Evolutionary conservation across 257 asterid species (phyloP).

Genomic region (Solanum dulcamara): DNA sequence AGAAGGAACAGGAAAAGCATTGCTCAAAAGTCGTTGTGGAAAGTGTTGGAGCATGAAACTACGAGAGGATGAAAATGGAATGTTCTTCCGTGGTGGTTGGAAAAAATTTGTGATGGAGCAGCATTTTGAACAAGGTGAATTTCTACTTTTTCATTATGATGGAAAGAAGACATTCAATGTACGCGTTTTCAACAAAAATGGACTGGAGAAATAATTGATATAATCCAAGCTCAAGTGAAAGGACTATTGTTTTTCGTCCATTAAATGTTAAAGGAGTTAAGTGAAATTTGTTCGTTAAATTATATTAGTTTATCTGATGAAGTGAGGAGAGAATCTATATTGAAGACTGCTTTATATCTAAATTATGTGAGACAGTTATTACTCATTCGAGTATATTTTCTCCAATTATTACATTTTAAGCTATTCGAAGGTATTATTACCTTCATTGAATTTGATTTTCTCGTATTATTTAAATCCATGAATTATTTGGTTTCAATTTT

Average conservation of each 20-base stretch:
- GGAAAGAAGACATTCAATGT: neutral
- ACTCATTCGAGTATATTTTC: neutral
- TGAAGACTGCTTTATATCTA: neutral
- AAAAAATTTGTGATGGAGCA: neutral
- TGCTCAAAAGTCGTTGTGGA: neutral
- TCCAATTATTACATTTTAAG: neutral
- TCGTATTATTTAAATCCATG: neutral
- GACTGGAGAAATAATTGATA: neutral
- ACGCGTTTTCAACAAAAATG: neutral
- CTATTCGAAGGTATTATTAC: neutral
- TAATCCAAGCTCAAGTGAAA: neutral
- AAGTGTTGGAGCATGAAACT: neutral
- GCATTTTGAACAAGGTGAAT: neutral
- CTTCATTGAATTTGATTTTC: neutral
- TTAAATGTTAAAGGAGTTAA: neutral
- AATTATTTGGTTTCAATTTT: neutral
- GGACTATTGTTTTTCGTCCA: neutral
- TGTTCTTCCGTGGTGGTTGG: neutral
- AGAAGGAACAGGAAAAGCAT: neutral
- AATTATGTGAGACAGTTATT: neutral
- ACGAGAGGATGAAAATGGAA: neutral
- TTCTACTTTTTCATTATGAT: neutral
- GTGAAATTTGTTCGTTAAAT: neutral
- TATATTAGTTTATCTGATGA: neutral
- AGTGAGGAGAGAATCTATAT: neutral